Conservation (phyloP, 306 rosid species). For the Acmispon strigosus region DNA sequence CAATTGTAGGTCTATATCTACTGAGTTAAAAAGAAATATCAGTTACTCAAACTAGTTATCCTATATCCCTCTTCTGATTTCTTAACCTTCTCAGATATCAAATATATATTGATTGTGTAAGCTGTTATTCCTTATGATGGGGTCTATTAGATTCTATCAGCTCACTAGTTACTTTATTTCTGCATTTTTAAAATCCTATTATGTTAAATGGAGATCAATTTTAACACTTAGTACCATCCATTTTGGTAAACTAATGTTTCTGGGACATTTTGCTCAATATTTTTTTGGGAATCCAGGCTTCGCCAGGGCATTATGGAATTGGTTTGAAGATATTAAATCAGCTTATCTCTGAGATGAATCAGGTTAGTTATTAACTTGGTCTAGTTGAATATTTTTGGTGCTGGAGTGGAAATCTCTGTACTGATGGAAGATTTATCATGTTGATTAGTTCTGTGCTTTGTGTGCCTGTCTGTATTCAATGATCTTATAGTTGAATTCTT, state of each 20-base stretch:
- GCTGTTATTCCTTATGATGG: neutral
- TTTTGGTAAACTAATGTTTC: neutral
- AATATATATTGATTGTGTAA: neutral
- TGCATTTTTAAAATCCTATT: neutral
- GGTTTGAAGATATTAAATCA: constrained; percentile 96
- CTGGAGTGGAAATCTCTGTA: neutral
- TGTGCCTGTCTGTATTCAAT: neutral
- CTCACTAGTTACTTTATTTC: neutral
- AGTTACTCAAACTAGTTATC: neutral
- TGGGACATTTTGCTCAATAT: neutral
- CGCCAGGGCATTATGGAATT: constrained; percentile 88
- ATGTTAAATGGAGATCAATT: neutral
- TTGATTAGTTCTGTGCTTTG: neutral
- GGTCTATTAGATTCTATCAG: neutral
- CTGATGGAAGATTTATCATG: constrained; percentile 2
- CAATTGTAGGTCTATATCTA: neutral
- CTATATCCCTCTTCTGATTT: neutral
- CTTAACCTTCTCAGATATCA: neutral
- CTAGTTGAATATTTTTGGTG: constrained; percentile 11
- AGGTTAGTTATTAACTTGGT: constrained; percentile 48
- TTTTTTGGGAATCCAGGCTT: constrained; percentile 50
- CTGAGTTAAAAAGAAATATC: neutral
- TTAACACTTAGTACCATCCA: neutral
- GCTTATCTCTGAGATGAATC: constrained; percentile 97
- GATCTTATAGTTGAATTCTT: neutral